These are phyloP conservation scores for Aspergillus bridgeri DNA, from an alignment of 495 filamentous ascomycete genomes.

Conservation along the genomic window DNA sequence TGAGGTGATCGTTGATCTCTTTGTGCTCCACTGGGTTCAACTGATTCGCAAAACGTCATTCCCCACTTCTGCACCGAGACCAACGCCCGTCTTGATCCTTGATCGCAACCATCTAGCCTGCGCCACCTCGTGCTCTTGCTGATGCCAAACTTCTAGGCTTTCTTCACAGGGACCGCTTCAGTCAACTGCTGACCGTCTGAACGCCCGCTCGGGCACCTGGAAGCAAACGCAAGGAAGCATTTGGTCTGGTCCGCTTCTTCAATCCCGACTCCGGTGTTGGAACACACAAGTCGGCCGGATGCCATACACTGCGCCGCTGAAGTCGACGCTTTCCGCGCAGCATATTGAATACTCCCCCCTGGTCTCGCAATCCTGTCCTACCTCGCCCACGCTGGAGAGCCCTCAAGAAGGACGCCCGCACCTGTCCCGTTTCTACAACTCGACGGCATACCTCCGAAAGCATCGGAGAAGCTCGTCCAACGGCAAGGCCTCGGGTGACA, in stretches of 20 bases:
- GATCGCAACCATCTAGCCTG: too few species aligned
- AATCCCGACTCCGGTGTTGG: slow-evolving; percentile 31
- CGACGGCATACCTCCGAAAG: slow-evolving; percentile 68
- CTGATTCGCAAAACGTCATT: background rate
- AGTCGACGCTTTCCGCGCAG: slow-evolving; percentile 72
- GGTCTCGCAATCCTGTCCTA: slow-evolving; percentile 49
- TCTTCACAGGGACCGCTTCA: background rate
- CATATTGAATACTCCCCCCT: slow-evolving; percentile 60
- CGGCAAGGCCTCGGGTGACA: slow-evolving; percentile 35
- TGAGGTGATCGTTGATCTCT: background rate
- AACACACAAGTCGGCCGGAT: slow-evolving; percentile 57
- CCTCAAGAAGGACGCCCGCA: slow-evolving; percentile 44
- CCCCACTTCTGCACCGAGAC: background rate
- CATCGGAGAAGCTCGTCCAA: slow-evolving; percentile 63
- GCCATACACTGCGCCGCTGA: slow-evolving; percentile 91
- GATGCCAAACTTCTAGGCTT: background rate
- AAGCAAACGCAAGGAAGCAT: background rate
- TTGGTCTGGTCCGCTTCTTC: background rate
- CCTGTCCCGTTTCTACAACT: slow-evolving; percentile 72
- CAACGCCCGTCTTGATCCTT: background rate
- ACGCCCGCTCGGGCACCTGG: background rate
- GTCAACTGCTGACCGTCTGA: background rate
- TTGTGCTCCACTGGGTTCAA: background rate
- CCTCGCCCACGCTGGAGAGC: slow-evolving; percentile 35
- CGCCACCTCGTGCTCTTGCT: background rate